phyloP scores from a whole-genome alignment of 2,329 filamentous ascomycete species.

The Fusarium stilboides region DNA sequence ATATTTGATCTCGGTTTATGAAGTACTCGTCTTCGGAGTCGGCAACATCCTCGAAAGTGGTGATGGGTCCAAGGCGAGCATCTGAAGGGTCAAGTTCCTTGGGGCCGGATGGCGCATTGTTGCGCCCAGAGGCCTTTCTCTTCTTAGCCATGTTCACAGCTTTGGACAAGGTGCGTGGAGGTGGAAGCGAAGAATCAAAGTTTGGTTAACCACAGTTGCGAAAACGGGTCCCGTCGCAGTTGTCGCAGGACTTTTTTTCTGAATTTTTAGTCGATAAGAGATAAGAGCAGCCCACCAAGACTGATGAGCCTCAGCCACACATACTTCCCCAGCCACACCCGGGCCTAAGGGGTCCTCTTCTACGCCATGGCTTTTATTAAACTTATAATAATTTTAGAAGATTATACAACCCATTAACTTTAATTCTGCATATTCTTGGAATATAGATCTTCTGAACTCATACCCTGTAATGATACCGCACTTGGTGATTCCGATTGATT shows the following conservation, averaged over 20 bases:
- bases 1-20: slow-evolving; percentile 85
- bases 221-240: slow-evolving; percentile 14
- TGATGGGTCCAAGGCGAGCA: slow-evolving; percentile 73
- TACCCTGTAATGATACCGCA: too few species aligned
- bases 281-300: slow-evolving; percentile 17
- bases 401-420: too few species aligned
- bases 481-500: too few species aligned
- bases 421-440: too few species aligned
- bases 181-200: not conserved
- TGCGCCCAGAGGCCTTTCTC: slow-evolving; percentile 76
- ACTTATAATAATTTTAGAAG: too few species aligned
- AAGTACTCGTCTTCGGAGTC: slow-evolving; percentile 97
- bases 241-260: slow-evolving; percentile 40
- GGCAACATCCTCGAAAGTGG: slow-evolving; percentile 85
- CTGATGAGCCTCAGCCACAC: slow-evolving; percentile 1
- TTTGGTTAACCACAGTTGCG: slow-evolving; percentile 13
- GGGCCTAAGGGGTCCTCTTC: too few species aligned
- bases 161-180: not conserved
- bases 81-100: slow-evolving; percentile 70
- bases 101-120: slow-evolving; percentile 63
- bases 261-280: slow-evolving; percentile 43
- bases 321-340: not conserved
- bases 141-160: slow-evolving; percentile 72
- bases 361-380: too few species aligned
- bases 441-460: too few species aligned